A percentile compares a stretch with the other conserved stretches of the same genome.
Conservation (phyloP, 2,329 filamentous ascomycete species). For the Claviceps capensis region DNA sequence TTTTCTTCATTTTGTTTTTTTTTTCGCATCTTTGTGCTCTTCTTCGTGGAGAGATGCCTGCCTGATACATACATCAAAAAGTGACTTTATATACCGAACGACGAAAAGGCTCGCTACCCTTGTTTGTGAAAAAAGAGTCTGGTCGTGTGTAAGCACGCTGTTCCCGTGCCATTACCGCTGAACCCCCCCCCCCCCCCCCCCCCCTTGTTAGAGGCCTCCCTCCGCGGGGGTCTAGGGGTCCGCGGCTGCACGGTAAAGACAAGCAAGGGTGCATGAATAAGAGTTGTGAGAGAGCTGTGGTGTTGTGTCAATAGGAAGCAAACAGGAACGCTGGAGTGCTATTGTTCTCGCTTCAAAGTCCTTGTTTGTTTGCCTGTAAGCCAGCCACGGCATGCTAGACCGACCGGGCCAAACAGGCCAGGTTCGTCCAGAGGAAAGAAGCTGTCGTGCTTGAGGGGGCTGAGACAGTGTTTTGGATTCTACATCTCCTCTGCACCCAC, state of each 20-base stretch:
- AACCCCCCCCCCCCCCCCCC: too few relatives aligned
- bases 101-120: too few relatives aligned
- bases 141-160: not conserved
- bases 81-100: too few relatives aligned
- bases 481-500: not conserved
- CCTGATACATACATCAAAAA: too few relatives aligned
- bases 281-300: not conserved
- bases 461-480: conserved; percentile 3
- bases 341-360: not conserved
- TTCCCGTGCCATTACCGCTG: not conserved
- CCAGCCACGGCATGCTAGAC: not conserved
- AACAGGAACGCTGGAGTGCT: not conserved
- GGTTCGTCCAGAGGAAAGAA: conserved; percentile 2
- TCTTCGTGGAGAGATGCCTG: too few relatives aligned
- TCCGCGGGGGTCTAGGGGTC: not conserved
- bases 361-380: not conserved
- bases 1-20: too few relatives aligned
- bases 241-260: not conserved
- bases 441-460: not conserved
- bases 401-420: conserved; percentile 5
- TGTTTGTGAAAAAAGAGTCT: not conserved
- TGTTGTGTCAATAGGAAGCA: not conserved
- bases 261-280: not conserved
- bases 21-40: too few relatives aligned
- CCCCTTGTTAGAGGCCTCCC: not conserved